These are phyloP conservation scores for Rhododendron vialii DNA, from an alignment of 148 eudicot genomes.

Conservation along the genomic window DNA sequence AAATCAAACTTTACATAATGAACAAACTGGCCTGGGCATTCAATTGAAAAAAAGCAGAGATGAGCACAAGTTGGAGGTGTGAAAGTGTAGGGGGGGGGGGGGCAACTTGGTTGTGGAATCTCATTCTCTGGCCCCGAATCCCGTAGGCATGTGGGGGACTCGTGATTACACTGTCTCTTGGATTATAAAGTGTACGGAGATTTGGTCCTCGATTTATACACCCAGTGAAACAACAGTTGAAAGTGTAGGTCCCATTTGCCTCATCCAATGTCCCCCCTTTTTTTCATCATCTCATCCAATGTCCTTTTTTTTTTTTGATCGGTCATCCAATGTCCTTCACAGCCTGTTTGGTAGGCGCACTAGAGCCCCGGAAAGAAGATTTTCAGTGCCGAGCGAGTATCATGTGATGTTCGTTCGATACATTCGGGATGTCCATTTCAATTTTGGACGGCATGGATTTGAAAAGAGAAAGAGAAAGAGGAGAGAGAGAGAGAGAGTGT, in stretches of 20 bases:
- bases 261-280: background rate
- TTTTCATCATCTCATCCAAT: too few species aligned
- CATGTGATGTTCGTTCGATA: accelerated
- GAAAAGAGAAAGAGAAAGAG: too few species aligned
- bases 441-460: too few species aligned
- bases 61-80: background rate
- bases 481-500: too few species aligned
- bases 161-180: background rate
- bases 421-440: accelerated
- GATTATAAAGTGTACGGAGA: background rate
- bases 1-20: background rate
- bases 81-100: background rate
- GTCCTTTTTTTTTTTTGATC: too few species aligned
- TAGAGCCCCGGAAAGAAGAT: too few species aligned
- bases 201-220: background rate
- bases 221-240: background rate
- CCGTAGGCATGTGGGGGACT: background rate
- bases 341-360: too few species aligned
- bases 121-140: background rate
- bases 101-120: background rate
- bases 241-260: background rate
- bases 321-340: too few species aligned
- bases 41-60: background rate
- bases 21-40: background rate
- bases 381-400: too few species aligned